Base-by-base conservation (phyloP, 2,329 filamentous ascomycete species). In the Fusarium armeniacum region DNA sequence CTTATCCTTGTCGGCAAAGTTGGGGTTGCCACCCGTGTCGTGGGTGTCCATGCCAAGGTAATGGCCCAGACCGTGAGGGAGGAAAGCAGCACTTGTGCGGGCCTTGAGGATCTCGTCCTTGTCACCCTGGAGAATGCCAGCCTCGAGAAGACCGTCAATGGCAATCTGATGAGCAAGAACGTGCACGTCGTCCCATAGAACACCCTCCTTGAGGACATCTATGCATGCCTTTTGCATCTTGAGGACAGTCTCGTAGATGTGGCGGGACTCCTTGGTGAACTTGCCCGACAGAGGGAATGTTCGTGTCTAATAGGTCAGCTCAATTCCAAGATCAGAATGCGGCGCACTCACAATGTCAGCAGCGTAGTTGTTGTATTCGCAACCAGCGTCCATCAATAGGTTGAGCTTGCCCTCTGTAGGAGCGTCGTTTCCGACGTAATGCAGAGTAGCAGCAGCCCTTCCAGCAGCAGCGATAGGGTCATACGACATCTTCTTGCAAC, bases 21-120 rank as follows among this genome's bases (percentile, higher is more conserved):
- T 91, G 36, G 92, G 85, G 77, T 93, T 90, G 24, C 92, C 93
- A 65, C 91, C 92, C 0, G 90, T 92, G 76, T 98, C 94, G 78
- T 98, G 94, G 3, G 94, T 97, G 78, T 98, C 94, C 86, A 98
- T 91, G 67, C 94, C 94, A 12, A 98, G 83, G 78, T 97, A 95
- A 80, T 98, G 94, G 0, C 94, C 94, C 1, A 98, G 83, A 1
- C 94, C 94, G 78, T 98, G 94, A 2, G 94, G 94, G 76, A 97
- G 93, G 83, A 98, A 98, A 3, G 94, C 94, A 26, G 91, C 89
- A 75, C 92, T 95, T n/a, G 93, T 93, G 58, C 94, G 86, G 44
- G 88, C 89, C 71, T 89, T 86, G 65, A 97, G 87, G 26, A 98
- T 92, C 72, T 93, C 93, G 20, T 90, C 86, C 59, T 86, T 86